A percentile compares a stretch with the other conserved stretches of the same genome.
These are phyloP conservation scores for Dalechampia spathulata DNA, from an alignment of 441 rosid genomes.

Conservation along the genomic window DNA sequence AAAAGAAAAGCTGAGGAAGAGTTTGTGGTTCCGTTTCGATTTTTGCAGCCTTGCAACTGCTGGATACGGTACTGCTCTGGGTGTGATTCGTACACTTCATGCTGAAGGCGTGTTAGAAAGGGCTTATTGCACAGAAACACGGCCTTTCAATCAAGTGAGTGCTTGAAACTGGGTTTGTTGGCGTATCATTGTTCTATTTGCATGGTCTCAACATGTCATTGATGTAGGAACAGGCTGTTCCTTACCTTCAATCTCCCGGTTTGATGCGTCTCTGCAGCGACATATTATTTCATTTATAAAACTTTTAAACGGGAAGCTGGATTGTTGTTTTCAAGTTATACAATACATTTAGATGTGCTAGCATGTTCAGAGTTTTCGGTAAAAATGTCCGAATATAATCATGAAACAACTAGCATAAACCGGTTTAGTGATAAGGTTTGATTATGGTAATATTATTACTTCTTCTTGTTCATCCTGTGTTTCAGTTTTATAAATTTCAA, in stretches of 20 bases:
- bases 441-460: background rate
- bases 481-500: background rate
- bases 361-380: background rate
- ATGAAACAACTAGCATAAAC: background rate
- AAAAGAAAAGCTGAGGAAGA: conserved; percentile 2
- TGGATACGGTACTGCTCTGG: conserved; percentile 95
- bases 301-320: too few species aligned
- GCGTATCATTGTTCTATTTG: too few species aligned
- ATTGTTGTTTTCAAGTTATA: background rate
- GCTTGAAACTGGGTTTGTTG: background rate
- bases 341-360: background rate
- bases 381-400: background rate
- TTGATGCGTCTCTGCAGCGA: too few species aligned
- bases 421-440: background rate
- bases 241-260: too few species aligned
- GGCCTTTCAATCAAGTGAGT: conserved; percentile 88
- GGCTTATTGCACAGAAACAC: conserved; percentile 94
- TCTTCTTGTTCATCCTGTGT: background rate
- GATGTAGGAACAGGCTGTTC: too few species aligned
- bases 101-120: conserved; percentile 55
- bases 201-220: too few species aligned
- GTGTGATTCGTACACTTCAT: conserved; percentile 83
- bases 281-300: too few species aligned
- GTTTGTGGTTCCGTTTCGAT: conserved; percentile 2
- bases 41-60: conserved; percentile 85